Conservation (phyloP, 1,284 basidiomycete genomes). For the Ceratobasidium sp. region DNA sequence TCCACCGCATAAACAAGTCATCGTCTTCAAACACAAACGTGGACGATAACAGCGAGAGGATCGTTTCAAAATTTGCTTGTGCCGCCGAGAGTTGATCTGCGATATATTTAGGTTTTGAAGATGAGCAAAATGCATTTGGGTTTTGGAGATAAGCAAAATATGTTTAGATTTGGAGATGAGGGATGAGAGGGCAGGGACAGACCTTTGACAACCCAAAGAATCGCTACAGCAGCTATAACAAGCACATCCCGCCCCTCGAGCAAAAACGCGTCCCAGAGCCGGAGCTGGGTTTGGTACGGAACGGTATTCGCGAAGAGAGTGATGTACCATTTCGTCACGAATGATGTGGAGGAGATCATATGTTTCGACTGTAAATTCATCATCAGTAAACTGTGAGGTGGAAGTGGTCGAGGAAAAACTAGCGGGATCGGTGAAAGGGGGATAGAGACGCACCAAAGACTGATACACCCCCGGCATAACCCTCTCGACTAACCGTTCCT, state of each 20-base stretch:
- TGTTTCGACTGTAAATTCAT: conserved; percentile 78
- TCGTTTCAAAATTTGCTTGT: conserved; percentile 90
- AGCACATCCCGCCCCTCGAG: conserved; percentile 93
- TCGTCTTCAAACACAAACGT: conserved; percentile 94
- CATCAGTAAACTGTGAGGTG: too few species aligned
- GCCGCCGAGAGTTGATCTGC: conserved; percentile 81
- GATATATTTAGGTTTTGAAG: too few species aligned
- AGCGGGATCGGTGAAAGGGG: too few species aligned
- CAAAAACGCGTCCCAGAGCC: conserved; percentile 95
- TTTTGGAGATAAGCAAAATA: too few species aligned
- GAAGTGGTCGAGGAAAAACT: too few species aligned
- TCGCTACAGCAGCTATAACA: conserved; percentile 84
- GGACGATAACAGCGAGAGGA: conserved; percentile 88
- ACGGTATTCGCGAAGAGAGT: conserved; percentile 95
- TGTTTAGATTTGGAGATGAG: too few species aligned
- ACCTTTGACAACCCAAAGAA: conserved; percentile 93
- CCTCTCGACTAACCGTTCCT: conserved; percentile 86
- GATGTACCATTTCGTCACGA: conserved; percentile 99
- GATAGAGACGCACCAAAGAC: conserved; percentile 73
- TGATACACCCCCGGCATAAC: conserved; percentile 91
- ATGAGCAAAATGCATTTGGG: too few species aligned
- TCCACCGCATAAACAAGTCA: conserved; percentile 83
- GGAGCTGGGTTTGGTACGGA: conserved; percentile 95
- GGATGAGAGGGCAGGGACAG: conserved; percentile 50
- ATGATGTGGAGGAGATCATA: conserved; percentile 92